Conservation (phyloP, 495 filamentous ascomycete species). For the Haplographium delicatum region DNA sequence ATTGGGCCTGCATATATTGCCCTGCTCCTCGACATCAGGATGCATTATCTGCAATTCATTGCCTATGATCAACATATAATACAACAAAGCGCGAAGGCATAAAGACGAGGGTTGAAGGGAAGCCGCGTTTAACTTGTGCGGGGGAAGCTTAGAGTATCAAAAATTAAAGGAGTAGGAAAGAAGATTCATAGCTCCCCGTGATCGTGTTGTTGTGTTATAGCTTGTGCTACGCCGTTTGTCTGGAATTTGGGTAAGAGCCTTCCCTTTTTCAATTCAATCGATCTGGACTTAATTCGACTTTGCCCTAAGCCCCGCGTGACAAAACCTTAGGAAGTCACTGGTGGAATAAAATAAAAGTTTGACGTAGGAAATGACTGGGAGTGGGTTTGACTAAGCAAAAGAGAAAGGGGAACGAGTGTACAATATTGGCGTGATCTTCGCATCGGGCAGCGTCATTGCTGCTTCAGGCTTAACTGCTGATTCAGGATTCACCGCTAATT, state of each 20-base stretch:
- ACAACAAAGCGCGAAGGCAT: constrained; percentile 5
- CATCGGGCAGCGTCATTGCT: not conserved
- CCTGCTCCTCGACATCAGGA: too few species aligned
- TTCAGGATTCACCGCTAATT: not conserved
- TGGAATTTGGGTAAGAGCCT: constrained; percentile 28
- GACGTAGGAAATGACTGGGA: constrained; percentile 19
- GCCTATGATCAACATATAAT: not conserved
- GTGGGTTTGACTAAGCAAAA: not conserved
- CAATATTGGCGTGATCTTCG: not conserved
- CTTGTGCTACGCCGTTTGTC: constrained; percentile 1
- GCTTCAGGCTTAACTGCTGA: not conserved
- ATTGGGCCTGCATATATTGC: too few species aligned
- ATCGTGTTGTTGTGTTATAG: constrained; percentile 14
- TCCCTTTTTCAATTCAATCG: constrained; percentile 47
- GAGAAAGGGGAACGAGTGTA: not conserved
- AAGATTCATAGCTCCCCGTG: constrained; percentile 25
- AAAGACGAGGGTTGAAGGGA: not conserved
- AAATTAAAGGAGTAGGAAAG: not conserved
- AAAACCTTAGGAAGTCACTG: too few species aligned
- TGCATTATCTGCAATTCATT: constrained; percentile 10
- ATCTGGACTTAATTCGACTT: constrained; percentile 57
- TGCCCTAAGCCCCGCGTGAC: too few species aligned
- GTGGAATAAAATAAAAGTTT: too few species aligned
- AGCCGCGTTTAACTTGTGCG: not conserved
- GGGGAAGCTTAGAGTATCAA: constrained; percentile 8